phyloP scores from a whole-genome alignment of 2,329 filamentous ascomycete species.

The Cladosporium colombiae region DNA sequence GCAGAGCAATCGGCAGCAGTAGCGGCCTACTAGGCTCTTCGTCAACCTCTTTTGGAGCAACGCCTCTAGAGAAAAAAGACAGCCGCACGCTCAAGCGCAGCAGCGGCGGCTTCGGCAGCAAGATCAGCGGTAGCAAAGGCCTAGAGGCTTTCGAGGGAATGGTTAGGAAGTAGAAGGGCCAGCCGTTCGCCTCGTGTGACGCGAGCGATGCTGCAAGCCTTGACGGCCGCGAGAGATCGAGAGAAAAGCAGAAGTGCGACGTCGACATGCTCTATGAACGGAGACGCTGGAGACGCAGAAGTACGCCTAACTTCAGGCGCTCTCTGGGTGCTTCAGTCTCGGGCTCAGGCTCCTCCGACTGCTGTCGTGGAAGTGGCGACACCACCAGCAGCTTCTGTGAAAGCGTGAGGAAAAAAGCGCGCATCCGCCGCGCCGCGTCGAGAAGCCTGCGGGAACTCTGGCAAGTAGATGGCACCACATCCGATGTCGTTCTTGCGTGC shows the following conservation, averaged over 20 bases:
- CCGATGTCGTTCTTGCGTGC: slow-evolving; percentile 20
- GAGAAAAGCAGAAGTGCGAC: neutral
- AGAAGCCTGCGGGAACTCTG: slow-evolving; percentile 20
- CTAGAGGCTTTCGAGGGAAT: slow-evolving; percentile 35
- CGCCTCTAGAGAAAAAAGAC: slow-evolving; percentile 10
- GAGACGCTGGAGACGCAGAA: slow-evolving; percentile 10
- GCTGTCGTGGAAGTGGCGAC: neutral
- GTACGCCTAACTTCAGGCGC: slow-evolving; percentile 9
- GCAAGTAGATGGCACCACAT: slow-evolving; percentile 20
- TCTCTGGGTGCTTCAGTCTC: neutral
- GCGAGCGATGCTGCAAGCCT: neutral
- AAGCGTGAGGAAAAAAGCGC: neutral
- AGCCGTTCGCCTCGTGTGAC: slow-evolving; percentile 11
- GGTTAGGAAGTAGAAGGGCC: slow-evolving; percentile 35
- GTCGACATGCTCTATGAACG: slow-evolving; percentile 16
- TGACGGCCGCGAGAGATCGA: neutral
- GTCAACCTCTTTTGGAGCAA: slow-evolving; percentile 3
- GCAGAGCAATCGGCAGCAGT: slow-evolving; percentile 46
- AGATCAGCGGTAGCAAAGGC: slow-evolving; percentile 24
- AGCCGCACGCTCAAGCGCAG: slow-evolving; percentile 9
- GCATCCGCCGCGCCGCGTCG: slow-evolving; percentile 18
- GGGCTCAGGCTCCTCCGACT: neutral
- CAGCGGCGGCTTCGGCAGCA: slow-evolving; percentile 13
- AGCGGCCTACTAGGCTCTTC: slow-evolving; percentile 24
- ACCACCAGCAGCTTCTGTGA: neutral